phyloP scores from a whole-genome alignment of 2,329 filamentous ascomycete genomes.

The Neodidymelliopsis sp. region DNA sequence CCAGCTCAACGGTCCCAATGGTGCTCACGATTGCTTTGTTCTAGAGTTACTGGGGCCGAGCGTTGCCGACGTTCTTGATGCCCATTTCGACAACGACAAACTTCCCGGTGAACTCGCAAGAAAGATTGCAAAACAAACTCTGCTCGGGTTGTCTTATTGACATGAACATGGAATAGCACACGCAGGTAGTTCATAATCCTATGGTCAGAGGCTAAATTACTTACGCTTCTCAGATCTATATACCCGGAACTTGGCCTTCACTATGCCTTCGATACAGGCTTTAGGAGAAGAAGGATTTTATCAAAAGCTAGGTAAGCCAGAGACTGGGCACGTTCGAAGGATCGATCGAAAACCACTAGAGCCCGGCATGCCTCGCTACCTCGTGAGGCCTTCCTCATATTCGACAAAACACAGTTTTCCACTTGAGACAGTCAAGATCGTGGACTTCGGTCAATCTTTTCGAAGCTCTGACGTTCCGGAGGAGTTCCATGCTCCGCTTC shows the following conservation, averaged over 20 bases:
- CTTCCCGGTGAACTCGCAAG: conserved; percentile 51
- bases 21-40: conserved; percentile 55
- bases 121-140: conserved; percentile 36
- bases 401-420: background rate
- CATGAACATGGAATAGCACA: conserved; percentile 36
- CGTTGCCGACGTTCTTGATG: conserved; percentile 47
- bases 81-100: conserved; percentile 44
- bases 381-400: conserved; percentile 24
- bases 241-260: conserved; percentile 35
- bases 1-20: conserved; percentile 53
- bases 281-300: conserved; percentile 28
- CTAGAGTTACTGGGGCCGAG: conserved; percentile 53
- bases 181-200: conserved; percentile 30
- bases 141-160: conserved; percentile 28
- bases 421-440: conserved; percentile 20
- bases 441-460: conserved; percentile 53
- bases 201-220: background rate
- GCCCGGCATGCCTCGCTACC: conserved; percentile 27
- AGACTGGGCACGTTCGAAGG: conserved; percentile 24
- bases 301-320: conserved; percentile 24
- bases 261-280: conserved; percentile 24
- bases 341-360: conserved; percentile 27
- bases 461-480: conserved; percentile 24
- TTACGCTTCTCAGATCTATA: conserved; percentile 34
- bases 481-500: conserved; percentile 46